A percentile compares a stretch with the other conserved stretches of the same genome.
Conservation (phyloP, 352 stramenopile species). For the Phytopythium chamaehyphon region DNA sequence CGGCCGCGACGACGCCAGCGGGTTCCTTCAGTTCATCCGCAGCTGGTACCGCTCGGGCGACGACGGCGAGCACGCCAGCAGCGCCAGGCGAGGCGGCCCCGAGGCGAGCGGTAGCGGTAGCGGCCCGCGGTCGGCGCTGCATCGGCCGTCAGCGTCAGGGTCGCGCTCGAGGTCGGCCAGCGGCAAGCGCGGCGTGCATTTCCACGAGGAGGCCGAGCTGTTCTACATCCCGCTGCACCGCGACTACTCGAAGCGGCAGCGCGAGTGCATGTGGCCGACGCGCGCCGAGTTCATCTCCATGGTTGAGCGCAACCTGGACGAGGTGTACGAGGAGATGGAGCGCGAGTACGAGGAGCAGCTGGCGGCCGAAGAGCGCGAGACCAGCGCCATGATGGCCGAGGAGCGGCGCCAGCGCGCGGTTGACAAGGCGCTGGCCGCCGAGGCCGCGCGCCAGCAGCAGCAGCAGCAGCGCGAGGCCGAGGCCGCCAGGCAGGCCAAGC, state of each 20-base stretch:
- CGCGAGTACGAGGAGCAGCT: conserved; percentile 77
- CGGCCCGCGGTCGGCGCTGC: too few relatives aligned
- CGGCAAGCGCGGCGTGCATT: conserved; percentile 47
- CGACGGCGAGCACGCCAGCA: conserved; percentile 21
- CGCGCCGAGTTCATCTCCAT: conserved; percentile 80
- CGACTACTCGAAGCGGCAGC: conserved; percentile 85
- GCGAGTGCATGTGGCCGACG: conserved; percentile 83
- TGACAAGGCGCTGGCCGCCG: conserved; percentile 12
- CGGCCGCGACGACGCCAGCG: conserved; percentile 40
- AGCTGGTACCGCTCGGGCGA: conserved; percentile 65
- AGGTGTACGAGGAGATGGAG: conserved; percentile 87
- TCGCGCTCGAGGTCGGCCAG: conserved; percentile 21
- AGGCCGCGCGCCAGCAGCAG: conserved; percentile 6
- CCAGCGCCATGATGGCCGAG: conserved; percentile 67
- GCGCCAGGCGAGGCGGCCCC: conserved; percentile 5
- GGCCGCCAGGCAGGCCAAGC: conserved; percentile 12
- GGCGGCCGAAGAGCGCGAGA: conserved; percentile 57
- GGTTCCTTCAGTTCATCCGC: conserved; percentile 78
- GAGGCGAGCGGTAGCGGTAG: conserved; percentile 9
- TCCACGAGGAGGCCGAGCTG: conserved; percentile 76
- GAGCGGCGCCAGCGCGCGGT: conserved; percentile 51
- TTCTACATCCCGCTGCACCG: conserved; percentile 84
- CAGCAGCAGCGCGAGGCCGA: conserved; percentile 14
- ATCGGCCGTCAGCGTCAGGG: conserved; percentile 10
- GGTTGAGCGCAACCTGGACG: conserved; percentile 86